Evolutionary conservation across 2,329 filamentous ascomycete genomes (phyloP), one percentile per base, ranked within the genome.

Genomic region (Neonectria coccinea): DNA sequence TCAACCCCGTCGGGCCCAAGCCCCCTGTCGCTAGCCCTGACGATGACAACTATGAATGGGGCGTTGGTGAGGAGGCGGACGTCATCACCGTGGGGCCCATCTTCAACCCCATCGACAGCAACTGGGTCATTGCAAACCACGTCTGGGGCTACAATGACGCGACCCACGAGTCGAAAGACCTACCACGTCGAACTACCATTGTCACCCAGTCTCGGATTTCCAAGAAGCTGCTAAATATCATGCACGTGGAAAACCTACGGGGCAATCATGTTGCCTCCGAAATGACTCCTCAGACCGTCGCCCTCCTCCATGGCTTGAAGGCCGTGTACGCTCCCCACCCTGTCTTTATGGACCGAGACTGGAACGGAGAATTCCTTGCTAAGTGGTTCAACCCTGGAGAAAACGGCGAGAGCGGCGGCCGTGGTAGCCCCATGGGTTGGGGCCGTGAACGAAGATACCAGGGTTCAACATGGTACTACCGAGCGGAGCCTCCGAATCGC

Each of bases 201-300:
- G 89, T 93, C 66, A 94, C 92, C 0, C 91, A 93, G 67, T 89
- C 90, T 1, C 88, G 92, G 56, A 82, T 93, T 8, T 94, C 91
- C 16, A 91, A 89, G 75, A 86, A 85, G 29, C 83, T 95, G 2
- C 82, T 95, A 36, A 86, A 92, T 69, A 85, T 89, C 66, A 94
- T 94, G 91, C 91, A 95, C 74, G 85, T 88, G 36, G 92, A 94
- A 76, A 92, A 92, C 57, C 83, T 91, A 67, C 84, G 86, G 14
- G 90, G 91, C 67, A 91, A 91, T 72, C 91, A 93, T 74, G 89
- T 94, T 72, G 91, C 90, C 62, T 92, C 91, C 0, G 92, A 95
- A 76, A 94, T 95, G 91, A 91, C 89, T 65, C 88, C 91, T 1
- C 89, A 91, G 59, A 91, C 91, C 0, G 86, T 91, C 27, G 88